Conservation (phyloP, 2,329 filamentous ascomycete genomes). For the Penicillium capsulatum region DNA sequence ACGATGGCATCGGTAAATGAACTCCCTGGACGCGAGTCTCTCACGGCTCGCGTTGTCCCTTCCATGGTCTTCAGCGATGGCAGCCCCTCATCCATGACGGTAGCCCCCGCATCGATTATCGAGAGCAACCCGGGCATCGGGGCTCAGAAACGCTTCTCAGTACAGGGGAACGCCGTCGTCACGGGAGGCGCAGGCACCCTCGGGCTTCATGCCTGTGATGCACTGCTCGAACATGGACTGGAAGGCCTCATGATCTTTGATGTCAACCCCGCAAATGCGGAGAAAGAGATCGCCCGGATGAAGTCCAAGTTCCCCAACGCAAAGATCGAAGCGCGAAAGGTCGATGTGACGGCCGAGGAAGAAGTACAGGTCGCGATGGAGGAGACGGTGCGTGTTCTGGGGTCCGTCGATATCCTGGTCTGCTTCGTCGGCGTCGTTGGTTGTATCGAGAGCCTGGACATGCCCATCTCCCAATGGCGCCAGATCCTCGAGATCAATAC, state of each 20-base stretch:
- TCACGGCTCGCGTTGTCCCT: slow-evolving; percentile 16
- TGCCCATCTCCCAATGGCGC: slow-evolving; percentile 57
- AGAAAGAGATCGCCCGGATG: slow-evolving; percentile 45
- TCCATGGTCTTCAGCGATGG: slow-evolving; percentile 19
- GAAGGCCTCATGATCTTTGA: slow-evolving; percentile 60
- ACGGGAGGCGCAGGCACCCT: slow-evolving; percentile 65
- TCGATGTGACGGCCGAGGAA: slow-evolving; percentile 58
- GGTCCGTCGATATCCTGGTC: slow-evolving; percentile 54
- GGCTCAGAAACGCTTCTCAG: slow-evolving; percentile 19
- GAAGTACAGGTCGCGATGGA: slow-evolving; percentile 21
- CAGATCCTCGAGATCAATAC: slow-evolving; percentile 67
- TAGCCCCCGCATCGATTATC: slow-evolving; percentile 3
- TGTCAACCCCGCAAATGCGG: slow-evolving; percentile 43
- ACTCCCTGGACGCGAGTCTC: slow-evolving; percentile 15
- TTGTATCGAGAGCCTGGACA: slow-evolving; percentile 58
- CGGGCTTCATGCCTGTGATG: slow-evolving; percentile 55
- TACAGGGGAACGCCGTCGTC: slow-evolving; percentile 37
- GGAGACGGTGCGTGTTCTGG: slow-evolving; percentile 35
- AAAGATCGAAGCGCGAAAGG: slow-evolving; percentile 49
- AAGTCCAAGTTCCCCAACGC: slow-evolving; percentile 52
- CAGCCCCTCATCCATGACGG: slow-evolving; percentile 11
- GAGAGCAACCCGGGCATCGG: slow-evolving; percentile 7
- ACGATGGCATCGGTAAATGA: slow-evolving; percentile 7
- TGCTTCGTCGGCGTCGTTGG: slow-evolving; percentile 67
- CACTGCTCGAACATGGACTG: slow-evolving; percentile 65